Evolutionary conservation across 139 green algal species (phyloP).

Genomic region (Pleodorina starrii): DNA sequence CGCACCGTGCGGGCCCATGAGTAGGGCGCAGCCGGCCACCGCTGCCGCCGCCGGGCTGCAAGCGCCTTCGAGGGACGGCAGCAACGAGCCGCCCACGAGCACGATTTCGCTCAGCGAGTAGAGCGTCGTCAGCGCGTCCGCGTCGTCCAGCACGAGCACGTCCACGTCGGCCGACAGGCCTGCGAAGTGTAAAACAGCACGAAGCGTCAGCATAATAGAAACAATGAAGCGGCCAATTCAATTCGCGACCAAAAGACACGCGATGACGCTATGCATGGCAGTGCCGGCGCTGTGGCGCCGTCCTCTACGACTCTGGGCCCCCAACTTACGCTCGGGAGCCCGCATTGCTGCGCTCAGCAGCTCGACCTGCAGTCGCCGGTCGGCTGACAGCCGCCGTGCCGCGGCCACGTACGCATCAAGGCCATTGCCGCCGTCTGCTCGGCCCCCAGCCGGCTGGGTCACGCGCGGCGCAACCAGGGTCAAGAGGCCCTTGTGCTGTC

Average conservation of each 20-base stretch:
- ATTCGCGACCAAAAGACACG: too few species aligned
- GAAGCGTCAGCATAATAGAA: too few species aligned
- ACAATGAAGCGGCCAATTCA: too few species aligned
- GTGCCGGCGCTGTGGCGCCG: too few species aligned
- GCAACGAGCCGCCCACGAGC: constrained; percentile 62
- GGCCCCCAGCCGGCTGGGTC: background rate
- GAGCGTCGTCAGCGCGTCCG: constrained; percentile 57
- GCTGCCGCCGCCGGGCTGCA: constrained; percentile 69
- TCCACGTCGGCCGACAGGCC: constrained; percentile 51
- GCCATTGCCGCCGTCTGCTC: constrained; percentile 8
- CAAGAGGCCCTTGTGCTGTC: constrained; percentile 54
- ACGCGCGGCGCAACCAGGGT: constrained; percentile 54
- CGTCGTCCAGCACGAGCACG: constrained; percentile 68
- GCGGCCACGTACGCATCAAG: background rate
- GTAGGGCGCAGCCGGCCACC: constrained; percentile 71
- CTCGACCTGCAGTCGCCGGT: constrained; percentile 20
- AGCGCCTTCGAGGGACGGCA: constrained; percentile 43
- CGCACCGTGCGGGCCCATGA: constrained; percentile 69
- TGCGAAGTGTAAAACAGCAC: background rate
- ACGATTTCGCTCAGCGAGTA: constrained; percentile 58
- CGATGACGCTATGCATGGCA: background rate
- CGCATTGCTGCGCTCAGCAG: constrained; percentile 9
- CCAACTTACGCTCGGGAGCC: constrained; percentile 12
- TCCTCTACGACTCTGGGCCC: too few species aligned
- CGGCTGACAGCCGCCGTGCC: constrained; percentile 43